Conservation (phyloP, 805 yeast genomes). For the Wickerhamomyces pijperi region DNA sequence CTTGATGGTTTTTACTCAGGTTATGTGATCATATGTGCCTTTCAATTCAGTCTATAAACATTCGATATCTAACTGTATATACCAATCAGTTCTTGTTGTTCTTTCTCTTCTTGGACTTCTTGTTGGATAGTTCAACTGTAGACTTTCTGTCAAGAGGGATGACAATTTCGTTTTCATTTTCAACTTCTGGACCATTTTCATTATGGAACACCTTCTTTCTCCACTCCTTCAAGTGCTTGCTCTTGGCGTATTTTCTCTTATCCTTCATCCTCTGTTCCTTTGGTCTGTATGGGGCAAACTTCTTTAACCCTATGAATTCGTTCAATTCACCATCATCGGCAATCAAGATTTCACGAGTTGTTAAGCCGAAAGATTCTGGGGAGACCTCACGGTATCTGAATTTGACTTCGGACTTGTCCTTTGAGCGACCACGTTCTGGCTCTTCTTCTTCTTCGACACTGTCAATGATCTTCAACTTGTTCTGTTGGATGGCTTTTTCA, state of each 20-base stretch:
- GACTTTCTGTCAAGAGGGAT: slow-evolving; percentile 13
- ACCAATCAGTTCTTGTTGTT: slow-evolving; percentile 1
- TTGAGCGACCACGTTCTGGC: slow-evolving; percentile 34
- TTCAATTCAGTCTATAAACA: no score
- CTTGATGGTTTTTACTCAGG: no score
- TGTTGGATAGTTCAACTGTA: neutral
- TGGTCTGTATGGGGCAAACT: slow-evolving; percentile 86
- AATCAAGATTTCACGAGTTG: slow-evolving; percentile 74
- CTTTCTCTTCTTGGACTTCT: slow-evolving; percentile 4
- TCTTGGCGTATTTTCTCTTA: slow-evolving; percentile 73
- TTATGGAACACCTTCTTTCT: slow-evolving; percentile 67
- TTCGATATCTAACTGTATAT: no score
- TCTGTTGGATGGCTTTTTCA: slow-evolving; percentile 66
- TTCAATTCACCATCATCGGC: slow-evolving; percentile 86
- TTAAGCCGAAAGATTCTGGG: slow-evolving; percentile 84
- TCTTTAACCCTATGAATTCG: slow-evolving; percentile 77
- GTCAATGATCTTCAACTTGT: slow-evolving; percentile 52
- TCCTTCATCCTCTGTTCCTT: slow-evolving; percentile 64
- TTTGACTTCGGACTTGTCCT: slow-evolving; percentile 26
- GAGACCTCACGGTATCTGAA: slow-evolving; percentile 92
- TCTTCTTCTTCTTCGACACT: slow-evolving; percentile 54
- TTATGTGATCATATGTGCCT: no score
- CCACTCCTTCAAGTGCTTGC: slow-evolving; percentile 81
- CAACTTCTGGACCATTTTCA: slow-evolving; percentile 33
- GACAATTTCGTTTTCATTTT: slow-evolving; percentile 14